Conservation (phyloP, 257 asterid species). For the Nyctanthes arbortristis region DNA sequence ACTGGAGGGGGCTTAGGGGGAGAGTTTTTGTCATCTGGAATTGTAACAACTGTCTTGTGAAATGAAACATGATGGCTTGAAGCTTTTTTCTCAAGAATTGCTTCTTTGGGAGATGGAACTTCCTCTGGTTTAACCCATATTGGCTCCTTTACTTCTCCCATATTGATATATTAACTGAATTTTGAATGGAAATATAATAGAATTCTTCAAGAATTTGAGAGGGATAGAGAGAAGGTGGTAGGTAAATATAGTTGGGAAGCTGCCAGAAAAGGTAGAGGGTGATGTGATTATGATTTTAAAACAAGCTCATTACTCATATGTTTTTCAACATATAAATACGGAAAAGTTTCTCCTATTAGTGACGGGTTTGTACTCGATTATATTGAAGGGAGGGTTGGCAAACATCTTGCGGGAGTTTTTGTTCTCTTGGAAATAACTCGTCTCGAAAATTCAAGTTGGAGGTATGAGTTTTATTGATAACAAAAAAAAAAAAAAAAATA, state of each 20-base stretch:
- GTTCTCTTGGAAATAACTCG: too few relatives aligned
- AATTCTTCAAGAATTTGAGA: not conserved
- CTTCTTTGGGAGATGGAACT: not conserved
- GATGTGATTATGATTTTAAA: too few relatives aligned
- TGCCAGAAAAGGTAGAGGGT: slow-evolving; percentile 10
- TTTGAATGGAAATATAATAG: not conserved
- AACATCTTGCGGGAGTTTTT: too few relatives aligned
- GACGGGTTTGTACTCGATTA: too few relatives aligned
- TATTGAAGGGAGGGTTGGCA: too few relatives aligned
- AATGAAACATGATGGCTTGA: slow-evolving; percentile 7
- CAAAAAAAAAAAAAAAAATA: too few relatives aligned
- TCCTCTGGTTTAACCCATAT: not conserved
- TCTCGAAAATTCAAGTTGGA: too few relatives aligned
- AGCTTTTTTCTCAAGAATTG: not conserved
- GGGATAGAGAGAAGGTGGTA: not conserved
- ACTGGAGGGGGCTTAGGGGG: slow-evolving; percentile 10
- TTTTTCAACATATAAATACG: too few relatives aligned
- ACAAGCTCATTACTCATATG: too few relatives aligned
- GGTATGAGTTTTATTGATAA: too few relatives aligned
- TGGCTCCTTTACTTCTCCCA: slow-evolving; percentile 29
- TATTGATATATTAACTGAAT: not conserved
- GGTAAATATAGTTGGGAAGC: slow-evolving; percentile 29
- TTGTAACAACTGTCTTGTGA: slow-evolving; percentile 22
- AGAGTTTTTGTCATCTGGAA: slow-evolving; percentile 19
- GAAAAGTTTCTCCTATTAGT: too few relatives aligned